Conservation (phyloP, 164 flowering plant species). For the Kingdonia uniflora region DNA sequence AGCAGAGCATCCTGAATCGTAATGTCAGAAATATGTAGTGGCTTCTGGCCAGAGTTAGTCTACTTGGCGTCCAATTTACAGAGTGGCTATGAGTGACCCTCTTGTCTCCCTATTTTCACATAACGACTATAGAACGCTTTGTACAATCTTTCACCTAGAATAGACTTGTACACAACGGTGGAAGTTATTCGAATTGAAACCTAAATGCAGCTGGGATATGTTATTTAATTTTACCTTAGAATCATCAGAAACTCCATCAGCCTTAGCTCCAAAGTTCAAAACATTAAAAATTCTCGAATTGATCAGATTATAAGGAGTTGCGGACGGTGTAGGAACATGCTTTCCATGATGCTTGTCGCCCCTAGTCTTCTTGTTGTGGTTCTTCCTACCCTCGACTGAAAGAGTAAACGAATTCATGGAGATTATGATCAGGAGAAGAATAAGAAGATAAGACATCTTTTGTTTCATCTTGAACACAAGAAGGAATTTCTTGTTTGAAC, state of each 20-base stretch:
- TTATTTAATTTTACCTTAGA: slow-evolving; percentile 34
- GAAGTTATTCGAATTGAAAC: not conserved
- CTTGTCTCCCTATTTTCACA: too few species aligned
- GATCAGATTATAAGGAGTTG: slow-evolving; percentile 22
- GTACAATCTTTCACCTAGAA: too few species aligned
- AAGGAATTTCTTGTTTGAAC: too few species aligned
- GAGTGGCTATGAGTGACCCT: too few species aligned
- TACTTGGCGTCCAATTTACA: too few species aligned
- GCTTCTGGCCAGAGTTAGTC: slow-evolving; percentile 33
- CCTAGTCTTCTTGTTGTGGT: slow-evolving; percentile 23
- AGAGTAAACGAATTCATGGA: slow-evolving; percentile 12
- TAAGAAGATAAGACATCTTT: slow-evolving; percentile 10
- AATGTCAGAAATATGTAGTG: slow-evolving; percentile 17
- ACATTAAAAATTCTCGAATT: slow-evolving; percentile 30
- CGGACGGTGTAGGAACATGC: slow-evolving; percentile 19
- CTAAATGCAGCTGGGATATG: not conserved
- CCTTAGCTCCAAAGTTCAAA: slow-evolving; percentile 66
- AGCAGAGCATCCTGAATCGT: not conserved
- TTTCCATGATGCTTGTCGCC: slow-evolving; percentile 26
- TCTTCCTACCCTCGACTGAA: slow-evolving; percentile 37
- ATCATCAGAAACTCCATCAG: slow-evolving; percentile 74
- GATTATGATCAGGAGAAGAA: slow-evolving; percentile 13
- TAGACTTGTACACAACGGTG: too few species aligned
- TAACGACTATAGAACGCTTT: too few species aligned
- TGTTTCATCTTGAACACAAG: too few species aligned